Percentiles rank a stretch among this genome's conserved stretches.
phyloP scores from a whole-genome alignment of 2,329 filamentous ascomycete genomes.

The Colletotrichum lentis region DNA sequence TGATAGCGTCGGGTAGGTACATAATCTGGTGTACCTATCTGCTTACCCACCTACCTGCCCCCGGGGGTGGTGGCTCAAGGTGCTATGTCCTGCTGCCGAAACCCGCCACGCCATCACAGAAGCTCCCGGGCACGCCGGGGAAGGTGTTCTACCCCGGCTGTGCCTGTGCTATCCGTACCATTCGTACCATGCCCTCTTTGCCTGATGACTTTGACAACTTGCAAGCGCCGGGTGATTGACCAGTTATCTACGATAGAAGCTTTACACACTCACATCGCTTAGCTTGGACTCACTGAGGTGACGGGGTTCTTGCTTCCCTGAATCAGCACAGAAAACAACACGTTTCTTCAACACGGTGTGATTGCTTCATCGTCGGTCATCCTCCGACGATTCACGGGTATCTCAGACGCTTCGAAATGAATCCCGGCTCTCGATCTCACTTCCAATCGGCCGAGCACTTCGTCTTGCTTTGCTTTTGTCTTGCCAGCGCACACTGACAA shows the following conservation, averaged over 20 bases:
- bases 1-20: slow-evolving; percentile 25
- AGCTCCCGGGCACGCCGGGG: slow-evolving; percentile 29
- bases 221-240: not conserved
- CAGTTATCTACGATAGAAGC: slow-evolving; percentile 7
- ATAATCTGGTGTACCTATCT: not conserved
- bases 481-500: slow-evolving; percentile 19
- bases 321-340: slow-evolving; percentile 15
- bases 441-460: slow-evolving; percentile 4
- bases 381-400: slow-evolving; percentile 6
- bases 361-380: slow-evolving; percentile 19
- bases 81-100: slow-evolving; percentile 25
- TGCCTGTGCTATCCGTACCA: slow-evolving; percentile 6
- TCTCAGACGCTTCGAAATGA: slow-evolving; percentile 1
- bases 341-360: slow-evolving; percentile 12
- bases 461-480: not conserved
- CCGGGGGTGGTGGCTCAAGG: not conserved
- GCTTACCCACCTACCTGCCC: not conserved
- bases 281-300: slow-evolving; percentile 1
- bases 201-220: not conserved
- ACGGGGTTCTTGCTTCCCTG: slow-evolving; percentile 4
- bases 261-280: not conserved
- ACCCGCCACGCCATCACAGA: slow-evolving; percentile 19
- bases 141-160: not conserved
- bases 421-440: not conserved
- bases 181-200: not conserved